Conservation (phyloP, 2,329 filamentous ascomycete genomes). For the Talaromyces sp. region DNA sequence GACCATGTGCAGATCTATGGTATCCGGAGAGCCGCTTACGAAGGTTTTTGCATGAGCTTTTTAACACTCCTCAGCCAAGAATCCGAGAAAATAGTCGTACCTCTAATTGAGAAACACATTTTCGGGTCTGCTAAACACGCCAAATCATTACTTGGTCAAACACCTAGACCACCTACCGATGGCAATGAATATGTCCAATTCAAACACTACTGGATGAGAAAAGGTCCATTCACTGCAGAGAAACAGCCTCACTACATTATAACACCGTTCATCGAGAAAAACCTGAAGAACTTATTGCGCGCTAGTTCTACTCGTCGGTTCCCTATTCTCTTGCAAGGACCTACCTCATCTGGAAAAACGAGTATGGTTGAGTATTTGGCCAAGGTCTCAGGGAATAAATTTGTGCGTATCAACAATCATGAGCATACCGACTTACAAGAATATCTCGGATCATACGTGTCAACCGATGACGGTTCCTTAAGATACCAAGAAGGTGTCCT, state of each 20-base stretch:
- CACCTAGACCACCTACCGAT: conserved; percentile 70
- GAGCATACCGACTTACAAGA: conserved; percentile 98
- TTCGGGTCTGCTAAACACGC: conserved; percentile 64
- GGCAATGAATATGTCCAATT: conserved; percentile 75
- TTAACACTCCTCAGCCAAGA: conserved; percentile 77
- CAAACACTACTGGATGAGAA: conserved; percentile 84
- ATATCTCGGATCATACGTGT: conserved; percentile 91
- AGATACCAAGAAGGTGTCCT: conserved; percentile 89
- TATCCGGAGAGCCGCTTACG: conserved; percentile 76
- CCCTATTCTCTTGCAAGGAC: conserved; percentile 90
- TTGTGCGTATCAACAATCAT: conserved; percentile 98
- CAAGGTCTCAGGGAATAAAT: conserved; percentile 93
- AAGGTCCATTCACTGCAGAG: conserved; percentile 61
- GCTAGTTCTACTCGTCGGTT: conserved; percentile 89
- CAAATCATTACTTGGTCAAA: conserved; percentile 68
- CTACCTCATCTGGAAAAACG: conserved; percentile 95
- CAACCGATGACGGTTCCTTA: conserved; percentile 75
- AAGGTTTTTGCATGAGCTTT: conserved; percentile 98
- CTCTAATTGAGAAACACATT: conserved; percentile 74
- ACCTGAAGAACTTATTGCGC: conserved; percentile 87
- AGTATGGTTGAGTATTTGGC: conserved; percentile 99
- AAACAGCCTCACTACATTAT: conserved; percentile 90
- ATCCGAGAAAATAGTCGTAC: conserved; percentile 72
- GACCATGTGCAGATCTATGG: conserved; percentile 81
- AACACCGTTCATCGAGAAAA: conserved; percentile 89